Conservation (phyloP, 1,284 basidiomycete genomes). For the Leccinum pachyderme region DNA sequence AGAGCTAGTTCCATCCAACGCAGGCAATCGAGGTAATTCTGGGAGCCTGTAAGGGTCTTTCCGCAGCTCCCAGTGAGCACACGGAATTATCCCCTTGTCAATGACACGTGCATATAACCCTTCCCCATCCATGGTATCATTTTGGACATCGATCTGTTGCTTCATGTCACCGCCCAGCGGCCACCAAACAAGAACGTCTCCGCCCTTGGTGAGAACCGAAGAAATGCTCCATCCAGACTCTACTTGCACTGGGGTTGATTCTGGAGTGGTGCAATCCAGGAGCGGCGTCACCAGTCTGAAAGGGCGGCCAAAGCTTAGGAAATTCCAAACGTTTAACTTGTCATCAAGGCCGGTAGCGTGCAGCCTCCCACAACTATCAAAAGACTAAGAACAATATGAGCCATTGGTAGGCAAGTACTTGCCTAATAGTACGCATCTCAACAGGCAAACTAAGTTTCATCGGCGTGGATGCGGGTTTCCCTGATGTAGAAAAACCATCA, state of each 20-base stretch:
- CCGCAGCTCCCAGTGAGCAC: slow-evolving; percentile 56
- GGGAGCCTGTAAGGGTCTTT: slow-evolving; percentile 57
- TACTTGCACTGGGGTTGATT: slow-evolving; percentile 61
- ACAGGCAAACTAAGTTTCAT: slow-evolving; percentile 56
- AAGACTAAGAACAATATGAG: slow-evolving; percentile 10
- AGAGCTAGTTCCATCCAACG: slow-evolving; percentile 31
- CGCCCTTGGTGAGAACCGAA: slow-evolving; percentile 64
- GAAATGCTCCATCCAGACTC: slow-evolving; percentile 83
- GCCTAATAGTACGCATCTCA: slow-evolving; percentile 64
- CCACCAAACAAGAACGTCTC: slow-evolving; percentile 77
- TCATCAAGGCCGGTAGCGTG: slow-evolving; percentile 68
- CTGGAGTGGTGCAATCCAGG: slow-evolving; percentile 43
- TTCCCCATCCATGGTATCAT: slow-evolving; percentile 46
- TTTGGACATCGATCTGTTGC: slow-evolving; percentile 38
- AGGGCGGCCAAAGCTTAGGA: slow-evolving; percentile 71
- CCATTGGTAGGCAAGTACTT: slow-evolving; percentile 7
- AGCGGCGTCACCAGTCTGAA: slow-evolving; percentile 56
- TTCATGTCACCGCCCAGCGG: slow-evolving; percentile 52
- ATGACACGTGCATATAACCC: slow-evolving; percentile 37
- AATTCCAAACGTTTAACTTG: slow-evolving; percentile 62
- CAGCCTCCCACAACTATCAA: slow-evolving; percentile 65
- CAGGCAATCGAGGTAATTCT: slow-evolving; percentile 49
- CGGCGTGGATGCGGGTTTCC: slow-evolving; percentile 50
- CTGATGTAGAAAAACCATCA: slow-evolving; percentile 58
- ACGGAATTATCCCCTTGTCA: slow-evolving; percentile 49